These are phyloP conservation scores for Scheffersomyces cryptocercus DNA, from an alignment of 1,139 yeast genomes.

Conservation along the genomic window DNA sequence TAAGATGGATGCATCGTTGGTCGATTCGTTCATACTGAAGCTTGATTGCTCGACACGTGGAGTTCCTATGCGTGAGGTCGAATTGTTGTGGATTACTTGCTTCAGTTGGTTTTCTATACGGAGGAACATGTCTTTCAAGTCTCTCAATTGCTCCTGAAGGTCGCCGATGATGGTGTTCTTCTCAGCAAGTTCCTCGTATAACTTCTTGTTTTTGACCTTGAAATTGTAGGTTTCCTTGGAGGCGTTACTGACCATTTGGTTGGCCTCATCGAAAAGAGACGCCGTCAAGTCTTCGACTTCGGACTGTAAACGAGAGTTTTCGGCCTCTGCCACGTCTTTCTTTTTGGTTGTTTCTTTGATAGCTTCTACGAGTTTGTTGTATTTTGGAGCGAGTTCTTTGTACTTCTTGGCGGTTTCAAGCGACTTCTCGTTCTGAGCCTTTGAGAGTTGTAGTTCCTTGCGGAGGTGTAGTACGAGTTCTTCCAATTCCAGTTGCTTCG, in stretches of 20 bases:
- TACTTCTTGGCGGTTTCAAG: constrained; percentile 24
- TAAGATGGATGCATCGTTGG: background rate
- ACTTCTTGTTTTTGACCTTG: constrained; percentile 54
- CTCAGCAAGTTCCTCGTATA: constrained; percentile 69
- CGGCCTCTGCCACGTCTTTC: constrained; percentile 53
- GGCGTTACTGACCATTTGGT: constrained; percentile 75
- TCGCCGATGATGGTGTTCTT: constrained; percentile 68
- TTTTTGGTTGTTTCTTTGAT: constrained; percentile 32
- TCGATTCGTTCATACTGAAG: background rate
- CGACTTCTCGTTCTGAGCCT: constrained; percentile 16
- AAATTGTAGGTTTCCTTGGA: constrained; percentile 57
- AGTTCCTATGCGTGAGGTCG: constrained; percentile 8
- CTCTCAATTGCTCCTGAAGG: constrained; percentile 67
- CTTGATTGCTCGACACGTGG: constrained; percentile 8
- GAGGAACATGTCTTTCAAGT: constrained; percentile 53
- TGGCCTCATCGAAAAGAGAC: constrained; percentile 77
- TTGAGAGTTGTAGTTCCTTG: constrained; percentile 30
- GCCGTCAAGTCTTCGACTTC: constrained; percentile 81
- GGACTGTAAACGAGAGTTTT: constrained; percentile 56
- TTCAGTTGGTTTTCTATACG: constrained; percentile 36
- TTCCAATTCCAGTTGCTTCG: constrained; percentile 57
- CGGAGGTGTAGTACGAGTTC: constrained; percentile 37
- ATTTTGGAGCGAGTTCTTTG: constrained; percentile 27
- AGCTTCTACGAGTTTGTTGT: constrained; percentile 33
- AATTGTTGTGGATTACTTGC: background rate